Conservation (phyloP, 257 asterid genomes). For the Lycium ferocissimum region DNA sequence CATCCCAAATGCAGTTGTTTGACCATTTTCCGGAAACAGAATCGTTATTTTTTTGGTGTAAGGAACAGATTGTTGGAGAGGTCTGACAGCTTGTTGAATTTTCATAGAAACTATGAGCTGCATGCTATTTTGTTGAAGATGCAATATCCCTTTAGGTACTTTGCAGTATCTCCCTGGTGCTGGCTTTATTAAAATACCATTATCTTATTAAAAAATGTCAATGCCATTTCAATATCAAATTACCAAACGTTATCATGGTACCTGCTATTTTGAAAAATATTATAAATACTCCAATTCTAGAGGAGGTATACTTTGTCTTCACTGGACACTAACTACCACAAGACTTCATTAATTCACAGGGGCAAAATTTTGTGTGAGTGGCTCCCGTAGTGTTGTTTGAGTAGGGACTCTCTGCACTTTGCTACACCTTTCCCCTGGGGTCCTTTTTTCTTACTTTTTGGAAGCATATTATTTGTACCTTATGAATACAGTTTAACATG, state of each 20-base stretch:
- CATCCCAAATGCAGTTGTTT: constrained; percentile 17
- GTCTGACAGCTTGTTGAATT: constrained; percentile 1
- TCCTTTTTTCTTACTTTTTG: background rate
- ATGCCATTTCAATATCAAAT: background rate
- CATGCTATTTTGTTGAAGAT: constrained; percentile 7
- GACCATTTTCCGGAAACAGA: background rate
- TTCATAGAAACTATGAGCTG: background rate
- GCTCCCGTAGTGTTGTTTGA: background rate
- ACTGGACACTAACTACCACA: background rate
- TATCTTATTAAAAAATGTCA: background rate
- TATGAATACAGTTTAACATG: background rate
- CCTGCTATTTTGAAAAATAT: background rate
- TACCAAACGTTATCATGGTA: constrained; percentile 15
- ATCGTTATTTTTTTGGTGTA: constrained; percentile 1
- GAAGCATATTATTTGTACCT: constrained; percentile 23
- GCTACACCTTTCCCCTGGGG: background rate
- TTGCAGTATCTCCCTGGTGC: background rate
- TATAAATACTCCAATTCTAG: constrained; percentile 6
- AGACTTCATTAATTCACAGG: background rate
- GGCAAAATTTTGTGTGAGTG: background rate
- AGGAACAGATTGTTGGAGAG: background rate
- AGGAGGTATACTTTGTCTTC: background rate
- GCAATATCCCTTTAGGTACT: background rate
- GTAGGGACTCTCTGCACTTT: background rate
- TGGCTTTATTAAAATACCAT: background rate